These are phyloP conservation scores for Verticillium tricorpus DNA, from an alignment of 2,329 filamentous ascomycete species.

Conservation along the genomic window DNA sequence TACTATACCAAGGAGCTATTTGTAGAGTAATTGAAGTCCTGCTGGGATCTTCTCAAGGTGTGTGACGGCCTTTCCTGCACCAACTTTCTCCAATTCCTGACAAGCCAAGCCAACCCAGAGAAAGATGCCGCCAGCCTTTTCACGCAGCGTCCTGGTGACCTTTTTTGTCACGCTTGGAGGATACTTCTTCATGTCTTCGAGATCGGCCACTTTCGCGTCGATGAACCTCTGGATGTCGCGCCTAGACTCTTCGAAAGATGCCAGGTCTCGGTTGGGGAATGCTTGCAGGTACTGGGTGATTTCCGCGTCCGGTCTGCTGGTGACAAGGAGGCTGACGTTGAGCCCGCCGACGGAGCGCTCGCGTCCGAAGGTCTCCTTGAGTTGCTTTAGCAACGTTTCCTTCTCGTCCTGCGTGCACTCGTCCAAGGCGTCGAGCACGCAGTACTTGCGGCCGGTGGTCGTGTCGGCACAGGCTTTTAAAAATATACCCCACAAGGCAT, in stretches of 20 bases:
- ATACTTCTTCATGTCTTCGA: background rate
- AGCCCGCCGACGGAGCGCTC: background rate
- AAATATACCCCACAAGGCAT: conserved; percentile 16
- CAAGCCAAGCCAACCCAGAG: background rate
- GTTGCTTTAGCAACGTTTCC: conserved; percentile 9
- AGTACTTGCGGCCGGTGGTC: conserved; percentile 13
- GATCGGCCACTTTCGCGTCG: background rate
- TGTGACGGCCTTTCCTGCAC: background rate
- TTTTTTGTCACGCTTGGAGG: background rate
- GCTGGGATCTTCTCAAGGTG: background rate
- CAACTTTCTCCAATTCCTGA: background rate
- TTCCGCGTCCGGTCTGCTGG: conserved; percentile 14
- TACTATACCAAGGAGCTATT: too few species aligned
- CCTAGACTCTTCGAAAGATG: conserved; percentile 13
- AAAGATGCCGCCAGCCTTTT: background rate
- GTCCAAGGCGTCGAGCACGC: conserved; percentile 17
- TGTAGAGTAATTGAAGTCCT: background rate
- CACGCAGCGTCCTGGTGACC: background rate
- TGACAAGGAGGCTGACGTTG: conserved; percentile 13
- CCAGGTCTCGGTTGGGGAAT: conserved; percentile 16
- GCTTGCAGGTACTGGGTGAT: conserved; percentile 9
- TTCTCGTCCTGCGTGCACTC: conserved; percentile 15
- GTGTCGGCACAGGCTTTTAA: conserved; percentile 9
- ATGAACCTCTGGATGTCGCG: background rate
- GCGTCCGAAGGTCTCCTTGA: conserved; percentile 8